Evolutionary conservation across 1,284 basidiomycete species (phyloP).

Genomic region (Vanrija sp.): DNA sequence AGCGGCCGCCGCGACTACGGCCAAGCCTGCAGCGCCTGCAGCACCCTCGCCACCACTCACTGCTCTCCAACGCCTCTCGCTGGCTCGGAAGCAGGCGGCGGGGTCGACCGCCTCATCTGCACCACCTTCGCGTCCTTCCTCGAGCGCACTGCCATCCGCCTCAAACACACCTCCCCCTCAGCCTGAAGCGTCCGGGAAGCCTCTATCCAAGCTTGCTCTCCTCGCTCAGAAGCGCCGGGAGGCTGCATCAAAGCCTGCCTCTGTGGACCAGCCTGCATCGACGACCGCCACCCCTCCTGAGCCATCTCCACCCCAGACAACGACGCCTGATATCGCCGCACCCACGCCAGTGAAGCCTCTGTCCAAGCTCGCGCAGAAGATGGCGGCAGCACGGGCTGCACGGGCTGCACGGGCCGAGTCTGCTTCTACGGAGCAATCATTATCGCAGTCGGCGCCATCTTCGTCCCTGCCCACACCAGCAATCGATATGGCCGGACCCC

Average conservation of each 20-base stretch:
- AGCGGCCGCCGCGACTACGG: not conserved
- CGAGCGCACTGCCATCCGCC: slow-evolving; percentile 23
- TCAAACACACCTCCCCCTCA: slow-evolving; percentile 12
- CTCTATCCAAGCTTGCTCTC: slow-evolving; percentile 65
- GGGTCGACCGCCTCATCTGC: slow-evolving; percentile 1
- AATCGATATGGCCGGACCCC: not conserved
- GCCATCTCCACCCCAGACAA: slow-evolving; percentile 6
- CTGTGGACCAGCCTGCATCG: not conserved
- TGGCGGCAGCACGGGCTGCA: slow-evolving; percentile 46
- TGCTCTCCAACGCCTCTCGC: slow-evolving; percentile 65
- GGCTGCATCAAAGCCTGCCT: slow-evolving; percentile 12
- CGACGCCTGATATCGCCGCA: slow-evolving; percentile 56
- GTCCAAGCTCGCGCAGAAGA: slow-evolving; percentile 55
- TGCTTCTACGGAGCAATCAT: no score
- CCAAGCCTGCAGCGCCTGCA: slow-evolving; percentile 1
- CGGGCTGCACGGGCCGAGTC: slow-evolving; percentile 11
- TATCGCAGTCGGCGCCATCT: no score
- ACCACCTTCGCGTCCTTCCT: no score
- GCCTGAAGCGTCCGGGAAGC: slow-evolving; percentile 29
- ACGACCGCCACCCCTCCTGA: slow-evolving; percentile 3
- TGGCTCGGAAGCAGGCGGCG: slow-evolving; percentile 39
- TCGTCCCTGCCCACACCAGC: no score
- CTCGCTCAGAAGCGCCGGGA: slow-evolving; percentile 61
- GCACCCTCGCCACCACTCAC: slow-evolving; percentile 55
- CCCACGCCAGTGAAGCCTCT: slow-evolving; percentile 46